These are phyloP conservation scores for Colletotrichum sp. DNA, from an alignment of 2,329 filamentous ascomycete genomes.

Conservation along the genomic window DNA sequence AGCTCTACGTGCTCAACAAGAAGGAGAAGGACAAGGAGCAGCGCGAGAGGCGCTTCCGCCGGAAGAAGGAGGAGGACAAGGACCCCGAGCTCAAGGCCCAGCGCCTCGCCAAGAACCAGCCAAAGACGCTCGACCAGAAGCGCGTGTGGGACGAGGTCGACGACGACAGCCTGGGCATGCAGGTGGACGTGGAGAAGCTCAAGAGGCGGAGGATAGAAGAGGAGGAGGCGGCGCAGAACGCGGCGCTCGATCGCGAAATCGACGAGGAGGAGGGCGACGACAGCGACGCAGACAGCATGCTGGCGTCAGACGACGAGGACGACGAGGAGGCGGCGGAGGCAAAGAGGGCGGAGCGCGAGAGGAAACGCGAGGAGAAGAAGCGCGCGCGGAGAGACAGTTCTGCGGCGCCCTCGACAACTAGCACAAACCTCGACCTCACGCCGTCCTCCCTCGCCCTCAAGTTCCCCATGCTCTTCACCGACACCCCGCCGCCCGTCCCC, in stretches of 20 bases:
- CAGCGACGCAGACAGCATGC: slow-evolving; percentile 71
- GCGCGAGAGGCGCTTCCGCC: slow-evolving; percentile 76
- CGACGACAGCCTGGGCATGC: slow-evolving; percentile 58
- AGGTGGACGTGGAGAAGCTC: slow-evolving; percentile 64
- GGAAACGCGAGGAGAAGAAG: slow-evolving; percentile 15
- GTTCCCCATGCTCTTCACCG: slow-evolving; percentile 67
- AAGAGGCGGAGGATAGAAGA: slow-evolving; percentile 63
- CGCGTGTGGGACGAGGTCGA: slow-evolving; percentile 86
- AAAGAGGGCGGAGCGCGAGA: slow-evolving; percentile 45
- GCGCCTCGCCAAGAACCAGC: slow-evolving; percentile 78
- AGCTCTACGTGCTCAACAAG: slow-evolving; percentile 82
- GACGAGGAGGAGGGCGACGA: slow-evolving; percentile 54
- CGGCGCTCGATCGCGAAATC: slow-evolving; percentile 36
- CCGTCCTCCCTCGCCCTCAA: slow-evolving; percentile 64
- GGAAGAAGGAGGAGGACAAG: slow-evolving; percentile 85
- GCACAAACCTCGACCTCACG: slow-evolving; percentile 68
- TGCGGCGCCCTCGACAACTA: slow-evolving; percentile 63
- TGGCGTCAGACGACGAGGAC: slow-evolving; percentile 67
- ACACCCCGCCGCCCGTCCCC: slow-evolving; percentile 65
- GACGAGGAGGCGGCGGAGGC: slow-evolving; percentile 51
- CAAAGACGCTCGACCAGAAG: slow-evolving; percentile 84
- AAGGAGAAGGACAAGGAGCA: slow-evolving; percentile 75
- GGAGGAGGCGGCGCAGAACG: slow-evolving; percentile 52
- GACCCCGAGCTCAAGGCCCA: slow-evolving; percentile 77
- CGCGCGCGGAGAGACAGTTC: slow-evolving; percentile 54